Base-by-base conservation (phyloP, 495 filamentous ascomycete species). In the Astrothelium macrocarpum region DNA sequence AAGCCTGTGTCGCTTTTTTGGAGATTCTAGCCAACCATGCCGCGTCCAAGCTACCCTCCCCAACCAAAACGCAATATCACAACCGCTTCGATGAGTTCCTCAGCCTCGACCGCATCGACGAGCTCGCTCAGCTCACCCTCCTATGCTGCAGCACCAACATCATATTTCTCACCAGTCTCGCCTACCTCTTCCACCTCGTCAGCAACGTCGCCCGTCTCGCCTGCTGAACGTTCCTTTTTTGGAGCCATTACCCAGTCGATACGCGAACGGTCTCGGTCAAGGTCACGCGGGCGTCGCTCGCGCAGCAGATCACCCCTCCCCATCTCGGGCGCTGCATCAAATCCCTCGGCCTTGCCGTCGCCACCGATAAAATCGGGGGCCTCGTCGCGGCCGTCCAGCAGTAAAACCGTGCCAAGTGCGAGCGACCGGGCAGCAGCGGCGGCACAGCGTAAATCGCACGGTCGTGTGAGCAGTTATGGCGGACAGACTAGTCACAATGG, bases 231-330 rank as follows among this genome's bases (percentile, higher is more conserved):
- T 3, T 62, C 43, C 46, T 59, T 59, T 36, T 63, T 59, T 11
- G 62, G 62, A 10, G 45, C 49, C 46, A 11, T 63, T 28, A 12
- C 45, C 43, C 29, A 56, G 42, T 58, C 26, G 12, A 28, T 63
- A 5, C 26, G 59, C 32, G 16, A 18, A 23, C 45, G 45, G 14
- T 26, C 49, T 2, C 62, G 62, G 1, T 32, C 28, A 4, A 45
- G 61, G 39, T 62, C 61, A 26, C 61, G 62, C 26, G 34, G 29
- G 28, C 62, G 62, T 31, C 49, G 18, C 62, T 32, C 29, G 10
- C 62, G 62, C 46, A 32, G 26, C n/a, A 43, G 62, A 46, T 63
- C 62, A 12, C 62, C 62, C 18, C 26, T 59, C 4, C 62, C 62
- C 9, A 18, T 28, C 16, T 7, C 62, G 18, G 9, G 10, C 18